phyloP scores from a whole-genome alignment of 2,329 filamentous ascomycete genomes.

The Fusarium mundagurra region DNA sequence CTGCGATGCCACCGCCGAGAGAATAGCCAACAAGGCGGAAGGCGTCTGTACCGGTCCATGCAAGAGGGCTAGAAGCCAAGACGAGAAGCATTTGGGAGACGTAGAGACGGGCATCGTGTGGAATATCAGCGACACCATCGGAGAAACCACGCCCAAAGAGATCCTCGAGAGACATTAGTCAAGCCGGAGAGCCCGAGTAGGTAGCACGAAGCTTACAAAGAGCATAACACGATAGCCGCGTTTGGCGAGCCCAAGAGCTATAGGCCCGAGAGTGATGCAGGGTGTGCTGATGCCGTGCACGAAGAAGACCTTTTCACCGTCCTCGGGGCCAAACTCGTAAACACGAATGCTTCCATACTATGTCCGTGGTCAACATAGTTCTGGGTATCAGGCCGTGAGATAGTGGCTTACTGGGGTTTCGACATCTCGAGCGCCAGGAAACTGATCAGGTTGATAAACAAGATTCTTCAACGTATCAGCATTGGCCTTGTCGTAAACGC shows the following conservation, averaged over 20 bases:
- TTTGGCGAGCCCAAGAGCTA: slow-evolving; percentile 74
- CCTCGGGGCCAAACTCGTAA: slow-evolving; percentile 83
- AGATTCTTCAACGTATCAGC: slow-evolving; percentile 51
- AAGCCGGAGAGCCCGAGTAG: slow-evolving; percentile 3
- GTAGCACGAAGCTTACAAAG: slow-evolving; percentile 60
- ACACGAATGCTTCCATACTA: slow-evolving; percentile 78
- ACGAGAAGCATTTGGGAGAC: slow-evolving; percentile 76
- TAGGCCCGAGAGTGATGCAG: slow-evolving; percentile 74
- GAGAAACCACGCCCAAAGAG: slow-evolving; percentile 76
- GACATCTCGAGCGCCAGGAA: slow-evolving; percentile 80
- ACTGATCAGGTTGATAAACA: slow-evolving; percentile 72
- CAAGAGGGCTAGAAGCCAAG: slow-evolving; percentile 73
- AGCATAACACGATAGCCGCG: slow-evolving; percentile 83
- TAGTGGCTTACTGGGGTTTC: slow-evolving; percentile 64
- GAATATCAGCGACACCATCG: slow-evolving; percentile 71
- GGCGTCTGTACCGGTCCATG: slow-evolving; percentile 68
- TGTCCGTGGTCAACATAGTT: slow-evolving; percentile 1
- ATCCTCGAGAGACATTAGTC: slow-evolving; percentile 55
- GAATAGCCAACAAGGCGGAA: slow-evolving; percentile 83
- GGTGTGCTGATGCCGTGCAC: slow-evolving; percentile 88
- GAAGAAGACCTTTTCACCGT: slow-evolving; percentile 78
- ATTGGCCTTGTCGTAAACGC: slow-evolving; percentile 47
- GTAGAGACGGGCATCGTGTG: slow-evolving; percentile 79
- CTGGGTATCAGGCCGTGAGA: neutral
- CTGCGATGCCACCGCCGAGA: slow-evolving; percentile 81